Percentiles rank a stretch among this genome's conserved stretches.
phyloP scores from a whole-genome alignment of 768 basidiomycete species.

The Leccinum broughii region DNA sequence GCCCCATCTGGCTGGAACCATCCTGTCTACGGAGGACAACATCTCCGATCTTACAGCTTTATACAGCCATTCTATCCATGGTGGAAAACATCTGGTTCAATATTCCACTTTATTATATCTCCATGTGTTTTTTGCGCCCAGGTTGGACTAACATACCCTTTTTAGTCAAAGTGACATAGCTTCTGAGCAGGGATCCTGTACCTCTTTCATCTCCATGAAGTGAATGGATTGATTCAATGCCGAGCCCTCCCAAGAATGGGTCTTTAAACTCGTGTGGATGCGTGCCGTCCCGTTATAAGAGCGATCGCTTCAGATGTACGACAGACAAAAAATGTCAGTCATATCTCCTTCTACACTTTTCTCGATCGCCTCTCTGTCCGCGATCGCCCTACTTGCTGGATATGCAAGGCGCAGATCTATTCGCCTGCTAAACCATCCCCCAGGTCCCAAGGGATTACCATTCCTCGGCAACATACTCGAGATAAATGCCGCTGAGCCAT shows the following conservation, averaged over 20 bases:
- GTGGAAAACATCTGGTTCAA: neutral
- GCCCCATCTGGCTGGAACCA: constrained; percentile 2
- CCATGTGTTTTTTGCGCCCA: constrained; percentile 1
- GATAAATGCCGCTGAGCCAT: constrained; percentile 27
- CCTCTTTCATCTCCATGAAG: constrained; percentile 13
- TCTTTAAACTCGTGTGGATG: neutral
- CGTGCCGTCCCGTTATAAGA: constrained; percentile 16
- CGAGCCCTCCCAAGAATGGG: constrained; percentile 10
- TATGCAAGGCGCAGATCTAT: constrained; percentile 15
- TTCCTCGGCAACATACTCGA: constrained; percentile 31
- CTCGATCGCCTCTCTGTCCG: constrained; percentile 6
- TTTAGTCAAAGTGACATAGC: neutral
- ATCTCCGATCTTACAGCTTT: constrained; percentile 3
- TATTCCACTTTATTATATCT: neutral
- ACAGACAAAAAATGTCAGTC: constrained; percentile 5
- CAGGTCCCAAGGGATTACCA: constrained; percentile 34
- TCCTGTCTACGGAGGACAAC: constrained; percentile 2
- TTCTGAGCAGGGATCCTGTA: constrained; percentile 6
- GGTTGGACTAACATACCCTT: neutral
- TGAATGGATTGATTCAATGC: constrained; percentile 9
- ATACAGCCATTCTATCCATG: neutral
- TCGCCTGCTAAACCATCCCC: constrained; percentile 20
- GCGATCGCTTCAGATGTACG: neutral
- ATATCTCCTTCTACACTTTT: constrained; percentile 10
- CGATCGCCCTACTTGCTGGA: constrained; percentile 9